phyloP scores from a whole-genome alignment of 495 filamentous ascomycete genomes.

The Elaphomyces granulatus region DNA sequence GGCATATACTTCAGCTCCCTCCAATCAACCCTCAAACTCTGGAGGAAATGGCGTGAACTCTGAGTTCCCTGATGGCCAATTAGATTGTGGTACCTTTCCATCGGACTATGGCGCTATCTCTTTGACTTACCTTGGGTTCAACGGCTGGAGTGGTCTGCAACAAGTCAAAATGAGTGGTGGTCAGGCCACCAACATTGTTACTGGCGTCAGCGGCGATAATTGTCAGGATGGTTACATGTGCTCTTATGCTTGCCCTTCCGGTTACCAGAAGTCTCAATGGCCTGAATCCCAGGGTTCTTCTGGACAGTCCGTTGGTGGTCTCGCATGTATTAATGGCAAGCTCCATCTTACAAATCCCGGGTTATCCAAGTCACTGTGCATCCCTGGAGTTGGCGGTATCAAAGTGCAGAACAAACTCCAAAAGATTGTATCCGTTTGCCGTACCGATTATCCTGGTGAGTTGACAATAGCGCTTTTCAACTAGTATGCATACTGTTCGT shows the following conservation, averaged over 20 bases:
- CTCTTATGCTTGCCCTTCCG: conserved; percentile 85
- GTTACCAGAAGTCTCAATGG: conserved; percentile 92
- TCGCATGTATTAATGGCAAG: conserved; percentile 62
- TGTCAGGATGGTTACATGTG: conserved; percentile 58
- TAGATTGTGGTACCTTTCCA: conserved; percentile 63
- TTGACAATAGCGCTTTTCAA: too few species aligned
- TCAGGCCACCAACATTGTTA: conserved; percentile 44
- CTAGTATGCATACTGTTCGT: conserved; percentile 6
- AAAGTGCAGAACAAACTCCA: conserved; percentile 57
- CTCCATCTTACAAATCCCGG: conserved; percentile 58
- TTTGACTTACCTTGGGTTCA: conserved; percentile 50
- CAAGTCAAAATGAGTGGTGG: conserved; percentile 27
- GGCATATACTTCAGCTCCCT: conserved; percentile 7
- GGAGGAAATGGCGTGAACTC: conserved; percentile 42
- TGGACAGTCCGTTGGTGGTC: conserved; percentile 78
- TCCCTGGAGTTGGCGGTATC: conserved; percentile 53
- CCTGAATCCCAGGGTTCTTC: conserved; percentile 63
- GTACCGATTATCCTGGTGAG: conserved; percentile 87
- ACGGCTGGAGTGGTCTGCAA: conserved; percentile 76
- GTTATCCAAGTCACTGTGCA: conserved; percentile 59
- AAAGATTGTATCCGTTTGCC: conserved; percentile 60
- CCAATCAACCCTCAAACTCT: conserved; percentile 12
- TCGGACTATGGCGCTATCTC: conserved; percentile 66
- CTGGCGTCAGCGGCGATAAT: conserved; percentile 37
- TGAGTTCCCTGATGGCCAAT: conserved; percentile 63